Percentiles rank a stretch among this genome's conserved stretches.
Evolutionary conservation across 495 filamentous ascomycete genomes (phyloP).

Genomic region (Aspergillus ellipticus): DNA sequence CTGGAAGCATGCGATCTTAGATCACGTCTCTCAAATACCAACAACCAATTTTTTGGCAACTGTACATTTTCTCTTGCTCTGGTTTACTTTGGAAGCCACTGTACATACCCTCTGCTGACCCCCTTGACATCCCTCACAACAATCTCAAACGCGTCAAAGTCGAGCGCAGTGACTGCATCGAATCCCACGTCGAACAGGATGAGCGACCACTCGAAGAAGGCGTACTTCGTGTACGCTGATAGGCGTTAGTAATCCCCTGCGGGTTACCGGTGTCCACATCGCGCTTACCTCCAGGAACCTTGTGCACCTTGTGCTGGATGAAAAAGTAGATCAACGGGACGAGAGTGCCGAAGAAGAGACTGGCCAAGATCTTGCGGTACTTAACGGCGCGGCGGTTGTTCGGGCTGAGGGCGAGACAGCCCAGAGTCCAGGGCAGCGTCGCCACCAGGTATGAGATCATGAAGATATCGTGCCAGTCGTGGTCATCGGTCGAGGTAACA

Average conservation of each 20-base stretch:
- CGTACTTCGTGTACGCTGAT: conserved; percentile 93
- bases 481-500: conserved; percentile 96
- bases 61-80: conserved; percentile 49
- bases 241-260: conserved; percentile 11
- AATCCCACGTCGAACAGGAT: conserved; percentile 95
- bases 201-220: conserved; percentile 96
- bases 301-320: conserved; percentile 98
- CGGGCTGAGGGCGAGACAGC: conserved; percentile 85
- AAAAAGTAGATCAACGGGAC: conserved; percentile 94
- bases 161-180: conserved; percentile 92
- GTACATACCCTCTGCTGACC: conserved; percentile 97
- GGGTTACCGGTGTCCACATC: neutral
- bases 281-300: conserved; percentile 81
- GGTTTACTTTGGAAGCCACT: conserved; percentile 86
- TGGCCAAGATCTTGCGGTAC: conserved; percentile 81
- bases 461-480: conserved; percentile 98
- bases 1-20: conserved; percentile 46
- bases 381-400: conserved; percentile 79
- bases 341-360: conserved; percentile 84
- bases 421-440: conserved; percentile 92
- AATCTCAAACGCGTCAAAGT: conserved; percentile 88
- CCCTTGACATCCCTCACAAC: conserved; percentile 87
- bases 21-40: conserved; percentile 36
- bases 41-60: conserved; percentile 31
- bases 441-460: conserved; percentile 98